Evolutionary conservation across 2,329 filamentous ascomycete species (phyloP).

Genomic region (Fusarium staphyleae): DNA sequence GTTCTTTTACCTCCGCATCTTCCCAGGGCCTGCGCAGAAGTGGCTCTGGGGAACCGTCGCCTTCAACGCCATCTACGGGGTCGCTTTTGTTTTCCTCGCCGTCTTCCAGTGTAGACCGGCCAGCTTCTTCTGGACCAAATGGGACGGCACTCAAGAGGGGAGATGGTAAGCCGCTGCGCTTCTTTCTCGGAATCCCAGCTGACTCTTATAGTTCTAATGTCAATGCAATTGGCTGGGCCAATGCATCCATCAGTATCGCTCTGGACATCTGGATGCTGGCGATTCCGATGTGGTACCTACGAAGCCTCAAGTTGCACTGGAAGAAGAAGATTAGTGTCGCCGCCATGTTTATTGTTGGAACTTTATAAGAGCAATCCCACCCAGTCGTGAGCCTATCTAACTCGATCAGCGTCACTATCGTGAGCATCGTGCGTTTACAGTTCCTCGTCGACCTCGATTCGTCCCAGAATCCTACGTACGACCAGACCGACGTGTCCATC

Average conservation of each 20-base stretch:
- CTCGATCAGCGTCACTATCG: slow-evolving; percentile 40
- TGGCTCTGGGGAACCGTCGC: slow-evolving; percentile 25
- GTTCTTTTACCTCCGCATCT: slow-evolving; percentile 34
- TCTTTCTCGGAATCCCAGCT: no score
- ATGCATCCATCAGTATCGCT: slow-evolving; percentile 51
- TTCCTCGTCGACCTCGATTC: slow-evolving; percentile 40
- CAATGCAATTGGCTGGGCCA: slow-evolving; percentile 51
- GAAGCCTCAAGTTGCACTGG: slow-evolving; percentile 45
- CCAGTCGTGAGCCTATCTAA: background rate
- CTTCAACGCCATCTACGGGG: slow-evolving; percentile 35
- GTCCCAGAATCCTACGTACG: slow-evolving; percentile 43
- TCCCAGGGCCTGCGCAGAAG: slow-evolving; percentile 16
- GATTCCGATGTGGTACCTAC: slow-evolving; percentile 50
- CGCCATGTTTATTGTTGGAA: slow-evolving; percentile 54
- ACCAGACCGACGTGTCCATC: slow-evolving; percentile 40
- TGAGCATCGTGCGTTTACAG: slow-evolving; percentile 43
- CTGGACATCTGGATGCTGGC: slow-evolving; percentile 54
- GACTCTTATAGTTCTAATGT: slow-evolving; percentile 44
- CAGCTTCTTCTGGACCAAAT: slow-evolving; percentile 50
- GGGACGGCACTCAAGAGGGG: slow-evolving; percentile 51
- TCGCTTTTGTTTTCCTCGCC: slow-evolving; percentile 44
- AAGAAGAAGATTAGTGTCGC: slow-evolving; percentile 53
- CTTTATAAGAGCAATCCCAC: slow-evolving; percentile 42
- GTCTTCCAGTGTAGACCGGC: slow-evolving; percentile 52
- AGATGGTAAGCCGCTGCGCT: slow-evolving; percentile 42